phyloP scores from a whole-genome alignment of 2,329 filamentous ascomycete genomes.

The Calonectria fujianensis region DNA sequence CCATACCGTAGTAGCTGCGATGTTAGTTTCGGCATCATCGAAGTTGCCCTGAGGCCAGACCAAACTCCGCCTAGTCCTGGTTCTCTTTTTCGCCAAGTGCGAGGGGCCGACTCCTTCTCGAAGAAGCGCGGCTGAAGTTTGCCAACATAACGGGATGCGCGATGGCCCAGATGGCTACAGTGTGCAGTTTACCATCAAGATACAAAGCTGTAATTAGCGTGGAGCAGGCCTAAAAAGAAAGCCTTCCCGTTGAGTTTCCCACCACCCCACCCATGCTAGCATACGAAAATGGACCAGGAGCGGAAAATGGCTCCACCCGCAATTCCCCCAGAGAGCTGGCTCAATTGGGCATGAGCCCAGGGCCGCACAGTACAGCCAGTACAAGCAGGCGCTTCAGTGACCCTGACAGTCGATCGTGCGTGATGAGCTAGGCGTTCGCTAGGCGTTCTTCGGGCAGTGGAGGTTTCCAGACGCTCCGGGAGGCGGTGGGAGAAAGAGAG shows the following conservation, averaged over 20 bases:
- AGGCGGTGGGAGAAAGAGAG: background rate
- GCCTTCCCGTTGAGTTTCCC: constrained; percentile 10
- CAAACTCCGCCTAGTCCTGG: background rate
- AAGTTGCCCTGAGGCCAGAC: constrained; percentile 7
- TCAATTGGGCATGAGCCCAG: constrained; percentile 6
- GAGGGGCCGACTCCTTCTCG: constrained; percentile 15
- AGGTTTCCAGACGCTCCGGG: background rate
- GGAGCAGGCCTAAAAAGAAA: background rate
- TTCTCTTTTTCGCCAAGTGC: background rate
- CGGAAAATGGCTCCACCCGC: constrained; percentile 6
- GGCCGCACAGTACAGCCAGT: constrained; percentile 10
- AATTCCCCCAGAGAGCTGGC: background rate
- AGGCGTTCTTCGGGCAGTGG: constrained; percentile 6
- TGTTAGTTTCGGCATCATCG: background rate
- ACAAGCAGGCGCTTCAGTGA: background rate
- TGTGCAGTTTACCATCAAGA: background rate
- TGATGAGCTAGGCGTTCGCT: constrained; percentile 1
- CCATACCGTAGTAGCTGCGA: background rate
- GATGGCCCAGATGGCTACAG: constrained; percentile 13
- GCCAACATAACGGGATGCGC: background rate
- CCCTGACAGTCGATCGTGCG: background rate
- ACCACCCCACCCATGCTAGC: background rate
- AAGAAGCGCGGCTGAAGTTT: constrained; percentile 4
- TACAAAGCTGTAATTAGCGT: constrained; percentile 7
- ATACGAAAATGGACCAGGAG: constrained; percentile 12